phyloP scores from a whole-genome alignment of 495 filamentous ascomycete genomes.

The Podospora fimiseda region DNA sequence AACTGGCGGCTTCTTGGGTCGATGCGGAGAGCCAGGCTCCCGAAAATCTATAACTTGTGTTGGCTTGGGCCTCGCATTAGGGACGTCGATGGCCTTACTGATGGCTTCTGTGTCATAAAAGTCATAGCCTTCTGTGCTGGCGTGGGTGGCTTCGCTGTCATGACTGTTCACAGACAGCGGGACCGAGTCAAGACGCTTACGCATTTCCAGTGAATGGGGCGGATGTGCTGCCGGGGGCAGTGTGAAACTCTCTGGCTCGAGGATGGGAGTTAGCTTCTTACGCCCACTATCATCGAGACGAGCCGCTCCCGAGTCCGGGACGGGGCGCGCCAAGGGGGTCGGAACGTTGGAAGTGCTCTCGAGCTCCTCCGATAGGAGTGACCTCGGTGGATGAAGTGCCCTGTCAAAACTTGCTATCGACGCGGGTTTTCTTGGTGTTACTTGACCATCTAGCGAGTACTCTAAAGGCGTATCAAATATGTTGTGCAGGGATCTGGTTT shows the following conservation, averaged over 20 bases:
- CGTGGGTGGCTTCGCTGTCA: slow-evolving; percentile 35
- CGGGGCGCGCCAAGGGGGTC: slow-evolving; percentile 68
- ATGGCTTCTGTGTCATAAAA: slow-evolving; percentile 50
- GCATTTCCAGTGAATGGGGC: slow-evolving; percentile 20
- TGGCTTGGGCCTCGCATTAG: slow-evolving; percentile 18
- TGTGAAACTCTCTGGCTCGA: slow-evolving; percentile 37
- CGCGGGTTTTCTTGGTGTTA: slow-evolving; percentile 31
- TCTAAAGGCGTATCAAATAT: slow-evolving; percentile 10
- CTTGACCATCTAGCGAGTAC: slow-evolving; percentile 22
- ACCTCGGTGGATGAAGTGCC: slow-evolving; percentile 21
- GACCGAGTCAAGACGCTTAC: slow-evolving; percentile 39
- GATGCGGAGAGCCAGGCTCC: slow-evolving; percentile 20
- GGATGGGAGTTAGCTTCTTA: slow-evolving; percentile 34
- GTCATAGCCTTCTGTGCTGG: slow-evolving; percentile 51
- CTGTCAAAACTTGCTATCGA: slow-evolving; percentile 25
- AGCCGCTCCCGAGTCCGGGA: slow-evolving; percentile 34
- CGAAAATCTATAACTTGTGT: slow-evolving; percentile 28
- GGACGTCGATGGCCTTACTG: slow-evolving; percentile 38
- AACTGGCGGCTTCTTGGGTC: slow-evolving; percentile 35
- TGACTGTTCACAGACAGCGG: slow-evolving; percentile 38
- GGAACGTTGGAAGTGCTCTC: slow-evolving; percentile 72
- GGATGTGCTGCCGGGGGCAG: slow-evolving; percentile 34
- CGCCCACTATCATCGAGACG: slow-evolving; percentile 22
- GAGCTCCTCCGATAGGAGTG: slow-evolving; percentile 45
- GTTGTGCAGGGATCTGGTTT: slow-evolving; percentile 2